Evolutionary conservation across 768 basidiomycete species (phyloP).

Genomic region (Mycena albidolilacea): DNA sequence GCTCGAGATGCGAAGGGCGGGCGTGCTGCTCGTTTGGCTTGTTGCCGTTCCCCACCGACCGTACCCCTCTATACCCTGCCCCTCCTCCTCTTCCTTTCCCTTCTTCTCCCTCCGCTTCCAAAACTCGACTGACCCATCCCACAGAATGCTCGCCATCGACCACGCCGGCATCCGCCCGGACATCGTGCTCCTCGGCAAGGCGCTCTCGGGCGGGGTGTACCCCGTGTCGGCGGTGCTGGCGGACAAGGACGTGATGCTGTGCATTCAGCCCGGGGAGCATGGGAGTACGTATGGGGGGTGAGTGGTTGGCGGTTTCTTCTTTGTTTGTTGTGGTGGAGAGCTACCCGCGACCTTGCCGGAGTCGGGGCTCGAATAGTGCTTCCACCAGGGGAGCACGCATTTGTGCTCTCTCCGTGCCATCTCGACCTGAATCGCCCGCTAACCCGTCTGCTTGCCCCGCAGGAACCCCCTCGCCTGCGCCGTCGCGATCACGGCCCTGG

Average conservation of each 20-base stretch:
- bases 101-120: too few species aligned
- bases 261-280: conserved; percentile 95
- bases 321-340: background rate
- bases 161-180: conserved; percentile 93
- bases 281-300: conserved; percentile 97
- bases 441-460: background rate
- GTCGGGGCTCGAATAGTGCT: too few species aligned
- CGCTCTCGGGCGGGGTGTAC: conserved; percentile 98
- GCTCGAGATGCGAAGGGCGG: too few species aligned
- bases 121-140: background rate
- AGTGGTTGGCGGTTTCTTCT: conserved; percentile 41
- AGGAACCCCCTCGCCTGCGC: conserved; percentile 97
- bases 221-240: conserved; percentile 97
- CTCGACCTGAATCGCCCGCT: background rate
- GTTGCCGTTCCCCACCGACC: too few species aligned
- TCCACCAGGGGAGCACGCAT: too few species aligned
- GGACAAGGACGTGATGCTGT: conserved; percentile 93
- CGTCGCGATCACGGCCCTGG: conserved; percentile 93
- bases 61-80: too few species aligned
- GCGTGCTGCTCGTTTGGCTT: too few species aligned
- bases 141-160: conserved; percentile 90
- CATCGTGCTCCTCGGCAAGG: conserved; percentile 94
- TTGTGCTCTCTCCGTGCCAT: too few species aligned
- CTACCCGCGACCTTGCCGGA: too few species aligned
- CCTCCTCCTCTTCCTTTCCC: too few species aligned